Evolutionary conservation across 2,329 filamentous ascomycete genomes (phyloP), one percentile per base, ranked within the genome.

Genomic region (Cladosporium sp.): DNA sequence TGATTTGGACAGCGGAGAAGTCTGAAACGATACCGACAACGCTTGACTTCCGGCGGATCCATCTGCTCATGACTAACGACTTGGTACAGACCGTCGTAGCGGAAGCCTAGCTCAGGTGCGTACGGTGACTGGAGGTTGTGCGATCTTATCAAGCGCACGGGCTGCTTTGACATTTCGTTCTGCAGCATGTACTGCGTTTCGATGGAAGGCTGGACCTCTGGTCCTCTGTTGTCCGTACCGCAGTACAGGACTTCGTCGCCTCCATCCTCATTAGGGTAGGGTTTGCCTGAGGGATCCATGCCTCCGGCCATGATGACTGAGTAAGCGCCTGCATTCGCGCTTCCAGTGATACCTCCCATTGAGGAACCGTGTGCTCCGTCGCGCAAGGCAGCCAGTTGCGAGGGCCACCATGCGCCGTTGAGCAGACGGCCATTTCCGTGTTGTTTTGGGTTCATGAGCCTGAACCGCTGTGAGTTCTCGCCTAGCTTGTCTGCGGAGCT

Each of bases 81-180:
- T 5, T 66, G 59, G 54, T 83, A 84, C 0, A 83, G 60, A 0
- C 80, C 80, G 60, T 83, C 80, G 47, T 83, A 83, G 2, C 80
- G 65, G n/a, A 79, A 68, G 0, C 80, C 80, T 8, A 65, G 54
- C 1, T 60, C 52, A 0, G 80, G 80, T 0, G 73, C 67, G 47
- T 72, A 79, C 0, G 50, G 54, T 15, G 72, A 72, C 8, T 63
- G 61, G 2, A 73, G 61, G 15, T 74, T 71, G 4, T 62, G 57
- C 0, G 73, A 74, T 1, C 80, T 73, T 5, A 83, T 67, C 3
- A 83, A 72, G 2, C 80, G 70, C 3, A 83, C 70, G 0, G 71
- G 69, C 2, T 70, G 61, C 2, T 68, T 62, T 2, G 58, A 65
- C 3, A 60, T 49, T 11, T 59, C 59, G 3, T 70, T 73, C 1